These are phyloP conservation scores for Calonectria leucothoes DNA, from an alignment of 2,329 filamentous ascomycete species.

Conservation along the genomic window DNA sequence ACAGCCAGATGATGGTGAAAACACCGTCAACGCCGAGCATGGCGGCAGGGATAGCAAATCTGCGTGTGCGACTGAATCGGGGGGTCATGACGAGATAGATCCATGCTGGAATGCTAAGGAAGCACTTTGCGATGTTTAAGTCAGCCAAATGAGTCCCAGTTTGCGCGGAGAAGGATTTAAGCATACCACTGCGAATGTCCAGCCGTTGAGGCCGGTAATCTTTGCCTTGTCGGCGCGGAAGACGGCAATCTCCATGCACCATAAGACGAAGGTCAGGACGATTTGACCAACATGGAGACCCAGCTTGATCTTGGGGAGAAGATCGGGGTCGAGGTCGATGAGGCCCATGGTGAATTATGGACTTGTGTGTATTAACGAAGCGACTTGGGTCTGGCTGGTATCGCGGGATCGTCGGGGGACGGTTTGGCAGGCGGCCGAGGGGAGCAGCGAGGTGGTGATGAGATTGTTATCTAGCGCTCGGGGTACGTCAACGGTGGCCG, in stretches of 20 bases:
- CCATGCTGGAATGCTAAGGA: constrained; percentile 72
- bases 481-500: constrained; percentile 1
- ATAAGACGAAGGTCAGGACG: constrained; percentile 65
- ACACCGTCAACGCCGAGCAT: constrained; percentile 70
- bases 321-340: constrained; percentile 65
- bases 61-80: constrained; percentile 70
- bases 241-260: constrained; percentile 70
- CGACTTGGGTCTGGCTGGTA: not conserved
- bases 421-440: not conserved
- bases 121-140: constrained; percentile 61
- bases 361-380: not conserved
- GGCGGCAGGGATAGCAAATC: constrained; percentile 70
- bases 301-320: constrained; percentile 67
- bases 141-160: constrained; percentile 13
- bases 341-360: constrained; percentile 52
- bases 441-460: not conserved
- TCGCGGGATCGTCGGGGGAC: not conserved
- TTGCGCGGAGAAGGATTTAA: not conserved
- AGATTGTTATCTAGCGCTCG: constrained; percentile 4
- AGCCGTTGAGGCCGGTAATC: constrained; percentile 69
- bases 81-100: constrained; percentile 75
- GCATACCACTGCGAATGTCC: constrained; percentile 73
- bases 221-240: constrained; percentile 61
- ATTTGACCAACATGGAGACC: constrained; percentile 68
- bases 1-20: constrained; percentile 73